A percentile compares a stretch with the other conserved stretches of the same genome.
phyloP scores from a whole-genome alignment of 192 early-diverging fungal genomes.

The Cetraspora pellucida region DNA sequence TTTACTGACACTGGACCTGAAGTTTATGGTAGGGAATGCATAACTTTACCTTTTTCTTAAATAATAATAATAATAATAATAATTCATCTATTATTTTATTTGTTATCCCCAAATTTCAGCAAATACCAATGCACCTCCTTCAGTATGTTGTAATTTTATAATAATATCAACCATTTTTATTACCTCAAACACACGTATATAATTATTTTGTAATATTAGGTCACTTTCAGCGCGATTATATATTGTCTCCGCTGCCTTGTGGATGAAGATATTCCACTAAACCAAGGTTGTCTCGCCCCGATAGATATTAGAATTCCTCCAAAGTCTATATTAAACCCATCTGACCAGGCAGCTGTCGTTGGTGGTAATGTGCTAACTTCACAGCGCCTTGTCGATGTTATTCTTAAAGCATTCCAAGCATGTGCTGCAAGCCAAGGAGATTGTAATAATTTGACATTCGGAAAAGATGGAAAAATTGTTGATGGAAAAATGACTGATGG shows the following conservation, averaged over 20 bases:
- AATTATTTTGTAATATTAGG: slow-evolving; percentile 36
- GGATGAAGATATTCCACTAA: slow-evolving; percentile 89
- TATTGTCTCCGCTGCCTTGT: slow-evolving; percentile 94
- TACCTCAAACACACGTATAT: slow-evolving; percentile 20
- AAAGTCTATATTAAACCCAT: slow-evolving; percentile 77
- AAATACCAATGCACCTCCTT: slow-evolving; percentile 37
- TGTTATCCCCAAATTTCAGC: neutral
- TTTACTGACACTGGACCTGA: slow-evolving; percentile 89
- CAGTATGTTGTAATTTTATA: slow-evolving; percentile 40
- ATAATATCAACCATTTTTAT: neutral
- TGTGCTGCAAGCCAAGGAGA: slow-evolving; percentile 92
- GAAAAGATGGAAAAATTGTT: slow-evolving; percentile 63
- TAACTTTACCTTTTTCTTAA: neutral
- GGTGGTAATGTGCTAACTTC: slow-evolving; percentile 97
- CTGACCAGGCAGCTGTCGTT: slow-evolving; percentile 86
- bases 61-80: neutral
- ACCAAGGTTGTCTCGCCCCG: slow-evolving; percentile 92
- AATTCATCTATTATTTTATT: neutral
- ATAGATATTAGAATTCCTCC: slow-evolving; percentile 80
- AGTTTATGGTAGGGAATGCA: slow-evolving; percentile 87
- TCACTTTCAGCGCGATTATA: slow-evolving; percentile 92
- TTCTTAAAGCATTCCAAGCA: slow-evolving; percentile 86
- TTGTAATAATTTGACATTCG: slow-evolving; percentile 98
- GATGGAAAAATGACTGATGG: slow-evolving; percentile 62
- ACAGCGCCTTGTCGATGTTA: slow-evolving; percentile 90